These are phyloP conservation scores for Colletotrichum phormii DNA, from an alignment of 2,329 filamentous ascomycete genomes.

Conservation along the genomic window DNA sequence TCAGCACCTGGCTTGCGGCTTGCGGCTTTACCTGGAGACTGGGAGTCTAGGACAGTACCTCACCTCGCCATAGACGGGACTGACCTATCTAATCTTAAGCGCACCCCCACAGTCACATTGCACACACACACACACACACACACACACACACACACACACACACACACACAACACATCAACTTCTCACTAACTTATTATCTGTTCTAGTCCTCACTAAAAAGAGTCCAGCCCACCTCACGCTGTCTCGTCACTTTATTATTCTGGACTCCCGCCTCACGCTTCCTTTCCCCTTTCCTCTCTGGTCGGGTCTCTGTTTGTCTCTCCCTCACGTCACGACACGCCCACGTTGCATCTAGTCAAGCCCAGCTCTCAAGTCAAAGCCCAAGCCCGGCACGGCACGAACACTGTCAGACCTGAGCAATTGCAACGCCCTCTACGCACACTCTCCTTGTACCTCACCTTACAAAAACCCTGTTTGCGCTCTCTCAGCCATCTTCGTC, in stretches of 20 bases:
- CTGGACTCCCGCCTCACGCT: not conserved
- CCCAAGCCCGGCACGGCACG: not conserved
- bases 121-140: conserved; percentile 20
- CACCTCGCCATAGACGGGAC: no score
- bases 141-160: no score
- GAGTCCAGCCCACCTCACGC: conserved; percentile 21
- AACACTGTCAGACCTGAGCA: not conserved
- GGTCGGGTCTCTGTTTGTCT: conserved; percentile 5
- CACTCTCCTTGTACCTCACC: not conserved
- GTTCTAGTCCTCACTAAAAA: conserved; percentile 33
- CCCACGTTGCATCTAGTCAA: not conserved
- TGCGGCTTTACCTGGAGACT: no score
- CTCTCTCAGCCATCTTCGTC: conserved; percentile 26
- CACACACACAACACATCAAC: conserved; percentile 4
- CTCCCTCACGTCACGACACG: conserved; percentile 9
- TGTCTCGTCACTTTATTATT: not conserved
- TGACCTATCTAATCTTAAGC: conserved; percentile 22
- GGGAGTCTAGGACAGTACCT: not conserved
- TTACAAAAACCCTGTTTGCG: conserved; percentile 21
- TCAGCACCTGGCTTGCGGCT: not conserved
- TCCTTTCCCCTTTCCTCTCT: conserved; percentile 6
- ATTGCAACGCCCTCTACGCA: not conserved
- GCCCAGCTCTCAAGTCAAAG: not conserved
- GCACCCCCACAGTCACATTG: conserved; percentile 33
- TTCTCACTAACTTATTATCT: conserved; percentile 28